Conservation (phyloP, 371 early-diverging fungal genomes). For the Entomophthora muscae region DNA sequence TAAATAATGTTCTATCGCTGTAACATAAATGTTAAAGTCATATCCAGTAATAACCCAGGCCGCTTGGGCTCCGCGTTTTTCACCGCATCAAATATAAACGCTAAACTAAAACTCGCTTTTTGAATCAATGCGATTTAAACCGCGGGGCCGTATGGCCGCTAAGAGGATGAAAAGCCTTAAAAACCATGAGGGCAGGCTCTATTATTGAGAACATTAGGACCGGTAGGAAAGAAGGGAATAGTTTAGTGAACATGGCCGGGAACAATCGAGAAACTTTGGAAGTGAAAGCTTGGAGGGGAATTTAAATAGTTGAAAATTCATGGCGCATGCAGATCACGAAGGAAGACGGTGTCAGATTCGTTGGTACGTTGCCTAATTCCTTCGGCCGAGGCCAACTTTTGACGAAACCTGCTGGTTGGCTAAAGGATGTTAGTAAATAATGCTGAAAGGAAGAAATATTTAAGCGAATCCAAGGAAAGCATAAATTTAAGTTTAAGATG, state of each 20-base stretch:
- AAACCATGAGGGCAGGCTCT: not conserved
- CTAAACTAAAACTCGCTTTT: no score
- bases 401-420: slow-evolving; percentile 1
- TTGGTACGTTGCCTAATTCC: not conserved
- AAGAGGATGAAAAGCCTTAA: not conserved
- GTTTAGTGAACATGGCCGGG: not conserved
- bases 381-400: not conserved
- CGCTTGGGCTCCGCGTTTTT: no score
- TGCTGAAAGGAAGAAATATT: no score
- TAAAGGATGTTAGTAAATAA: no score
- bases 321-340: slow-evolving; percentile 9
- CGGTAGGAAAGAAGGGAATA: not conserved
- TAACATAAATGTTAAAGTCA: no score
- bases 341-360: slow-evolving; percentile 7
- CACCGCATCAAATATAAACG: no score
- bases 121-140: no score
- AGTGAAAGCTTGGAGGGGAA: not conserved
- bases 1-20: no score
- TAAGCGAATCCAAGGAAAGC: no score
- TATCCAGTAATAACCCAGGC: no score
- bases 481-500: no score
- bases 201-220: not conserved
- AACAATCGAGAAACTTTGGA: not conserved
- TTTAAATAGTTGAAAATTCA: not conserved
- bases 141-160: no score